Conservation (phyloP, 2,329 filamentous ascomycete genomes). For the Verticillium nonalfalfae region DNA sequence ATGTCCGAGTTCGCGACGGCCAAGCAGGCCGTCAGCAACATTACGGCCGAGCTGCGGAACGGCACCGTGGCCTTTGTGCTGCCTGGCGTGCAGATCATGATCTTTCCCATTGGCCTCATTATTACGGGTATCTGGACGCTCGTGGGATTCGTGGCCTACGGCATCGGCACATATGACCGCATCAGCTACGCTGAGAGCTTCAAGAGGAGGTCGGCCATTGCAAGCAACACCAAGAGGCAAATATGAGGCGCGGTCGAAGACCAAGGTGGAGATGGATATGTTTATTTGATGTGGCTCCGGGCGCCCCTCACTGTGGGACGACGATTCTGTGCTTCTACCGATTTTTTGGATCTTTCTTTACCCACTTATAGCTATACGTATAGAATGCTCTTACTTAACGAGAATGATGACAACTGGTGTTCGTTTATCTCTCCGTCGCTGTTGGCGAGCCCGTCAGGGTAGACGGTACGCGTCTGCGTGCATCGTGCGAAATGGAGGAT, state of each 20-base stretch:
- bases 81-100: constrained; percentile 60
- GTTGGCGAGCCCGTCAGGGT: too few species aligned
- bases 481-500: too few species aligned
- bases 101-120: constrained; percentile 65
- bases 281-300: not conserved
- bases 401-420: not conserved
- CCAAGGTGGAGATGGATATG: not conserved
- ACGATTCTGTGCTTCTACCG: not conserved
- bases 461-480: too few species aligned
- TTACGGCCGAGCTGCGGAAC: constrained; percentile 37
- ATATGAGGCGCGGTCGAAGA: constrained; percentile 4
- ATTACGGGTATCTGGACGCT: constrained; percentile 58
- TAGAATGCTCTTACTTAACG: not conserved
- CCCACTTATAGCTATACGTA: not conserved
- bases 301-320: not conserved
- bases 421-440: too few species aligned
- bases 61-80: constrained; percentile 59
- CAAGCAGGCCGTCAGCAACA: constrained; percentile 40
- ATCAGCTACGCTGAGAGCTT: constrained; percentile 62
- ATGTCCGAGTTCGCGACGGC: constrained; percentile 44
- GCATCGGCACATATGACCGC: constrained; percentile 59
- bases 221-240: constrained; percentile 21
- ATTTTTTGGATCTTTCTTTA: too few species aligned
- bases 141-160: constrained; percentile 50
- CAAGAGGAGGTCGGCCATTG: constrained; percentile 40